Conservation (phyloP, 2,329 filamentous ascomycete species). For the Colletotrichum euphorbiae region DNA sequence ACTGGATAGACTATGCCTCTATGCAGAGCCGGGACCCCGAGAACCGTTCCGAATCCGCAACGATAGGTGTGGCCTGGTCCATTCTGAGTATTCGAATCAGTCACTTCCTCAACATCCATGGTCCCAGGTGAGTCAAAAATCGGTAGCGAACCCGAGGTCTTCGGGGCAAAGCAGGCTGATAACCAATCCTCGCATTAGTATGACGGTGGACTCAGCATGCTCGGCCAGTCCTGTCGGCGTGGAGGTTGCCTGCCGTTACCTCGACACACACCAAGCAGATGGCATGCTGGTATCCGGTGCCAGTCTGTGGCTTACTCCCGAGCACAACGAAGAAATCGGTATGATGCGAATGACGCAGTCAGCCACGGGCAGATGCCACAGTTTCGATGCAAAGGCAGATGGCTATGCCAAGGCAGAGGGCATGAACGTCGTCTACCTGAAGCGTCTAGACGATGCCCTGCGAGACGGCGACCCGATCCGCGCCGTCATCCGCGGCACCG, state of each 20-base stretch:
- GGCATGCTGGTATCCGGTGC: constrained; percentile 26
- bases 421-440: constrained; percentile 54
- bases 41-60: neutral
- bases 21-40: constrained; percentile 18
- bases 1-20: neutral
- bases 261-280: constrained; percentile 39
- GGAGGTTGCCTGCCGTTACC: constrained; percentile 56
- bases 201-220: constrained; percentile 70
- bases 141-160: neutral
- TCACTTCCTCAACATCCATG: constrained; percentile 50
- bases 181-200: constrained; percentile 46
- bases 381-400: constrained; percentile 48
- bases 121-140: constrained; percentile 42
- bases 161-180: neutral
- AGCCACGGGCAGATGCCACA: constrained; percentile 10
- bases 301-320: constrained; percentile 41
- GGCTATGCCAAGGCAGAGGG: constrained; percentile 62
- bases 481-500: constrained; percentile 48
- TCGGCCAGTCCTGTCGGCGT: constrained; percentile 67
- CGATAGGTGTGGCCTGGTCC: neutral
- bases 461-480: constrained; percentile 54
- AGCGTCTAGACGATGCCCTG: constrained; percentile 56
- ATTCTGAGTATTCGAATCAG: constrained; percentile 24
- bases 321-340: constrained; percentile 2
- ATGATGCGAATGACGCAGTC: constrained; percentile 20